Base-by-base conservation (phyloP, 371 early-diverging fungal species). In the Amoeboaphelidium protococcarum region DNA sequence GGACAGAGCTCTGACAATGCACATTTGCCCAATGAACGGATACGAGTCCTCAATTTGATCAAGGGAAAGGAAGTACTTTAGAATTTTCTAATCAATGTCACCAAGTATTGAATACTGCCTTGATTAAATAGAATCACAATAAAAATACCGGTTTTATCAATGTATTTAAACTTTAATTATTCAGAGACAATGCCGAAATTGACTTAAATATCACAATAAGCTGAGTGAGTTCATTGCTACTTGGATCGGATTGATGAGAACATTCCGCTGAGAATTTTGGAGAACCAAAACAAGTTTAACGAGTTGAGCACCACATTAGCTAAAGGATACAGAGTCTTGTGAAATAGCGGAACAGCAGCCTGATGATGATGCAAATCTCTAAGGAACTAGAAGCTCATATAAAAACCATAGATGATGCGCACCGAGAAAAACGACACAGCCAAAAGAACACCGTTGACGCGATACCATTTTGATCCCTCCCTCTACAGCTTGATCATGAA, bases 1-100 rank as follows among this genome's bases (percentile, higher is more conserved):
- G 82, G 82, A 23, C 82, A 75, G 55, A 65, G 78, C 13, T 73
- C 81, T 0, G 82, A 81, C 54, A 78, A 80, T 52, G 80, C 82
- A 0, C 82, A 80, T 58, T 59, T 82, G 53, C 71, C 68, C 48
- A 76, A 81, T 44, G 80, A 82, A 54, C 64, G 80, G 24, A 78
- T 81, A 41, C 61, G 79, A 4, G 51, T 78, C 26, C 65, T 66
- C 41, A 81, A 81, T 50, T 51, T 80, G 24, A 57, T 69, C 53
- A 70, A 70, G 23, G 81, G 81, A 13, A 68, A 70, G 49, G 61
- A 71, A 13, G 71, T 80, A 40, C 62, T 80, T 31, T 69, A 71
- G 53, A 52, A 59, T 2, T 65, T 31, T n/a, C n/a, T n/a, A n/a
- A n/a, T n/a, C n/a, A n/a, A n/a, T n/a, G n/a, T n/a, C n/a, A n/a